Evolutionary conservation across 83 land plant genomes (phyloP).

Genomic region (Picea abies): DNA sequence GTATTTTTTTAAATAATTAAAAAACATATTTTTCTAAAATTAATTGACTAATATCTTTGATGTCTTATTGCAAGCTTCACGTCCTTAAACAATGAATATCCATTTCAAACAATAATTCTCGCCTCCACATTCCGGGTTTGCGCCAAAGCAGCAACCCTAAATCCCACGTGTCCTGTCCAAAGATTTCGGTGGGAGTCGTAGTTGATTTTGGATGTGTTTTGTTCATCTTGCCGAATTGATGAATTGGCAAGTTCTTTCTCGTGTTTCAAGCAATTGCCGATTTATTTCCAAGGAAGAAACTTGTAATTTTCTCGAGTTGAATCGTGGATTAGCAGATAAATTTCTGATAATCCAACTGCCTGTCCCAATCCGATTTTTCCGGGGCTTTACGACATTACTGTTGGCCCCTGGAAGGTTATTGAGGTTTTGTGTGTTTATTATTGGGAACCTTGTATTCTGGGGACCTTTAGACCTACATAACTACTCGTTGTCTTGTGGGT

Average conservation of each 20-base stretch:
- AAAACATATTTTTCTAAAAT: too few species aligned
- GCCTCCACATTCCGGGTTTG: too few species aligned
- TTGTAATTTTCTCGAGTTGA: not conserved
- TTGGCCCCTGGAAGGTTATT: not conserved
- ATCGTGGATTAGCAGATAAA: not conserved
- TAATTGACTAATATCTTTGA: too few species aligned
- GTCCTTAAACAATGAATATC: too few species aligned
- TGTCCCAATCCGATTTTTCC: not conserved
- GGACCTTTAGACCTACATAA: not conserved
- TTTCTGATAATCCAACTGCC: not conserved
- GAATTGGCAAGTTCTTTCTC: not conserved
- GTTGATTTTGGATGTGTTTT: not conserved
- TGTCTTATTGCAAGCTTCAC: too few species aligned
- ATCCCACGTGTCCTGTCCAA: not conserved
- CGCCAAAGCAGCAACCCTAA: not conserved
- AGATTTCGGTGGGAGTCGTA: not conserved
- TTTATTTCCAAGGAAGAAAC: not conserved
- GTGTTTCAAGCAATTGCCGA: not conserved
- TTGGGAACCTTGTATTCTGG: not conserved
- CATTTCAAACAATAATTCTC: too few species aligned
- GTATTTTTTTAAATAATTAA: too few species aligned
- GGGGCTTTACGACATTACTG: not conserved
- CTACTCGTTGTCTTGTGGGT: not conserved
- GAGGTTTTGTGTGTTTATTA: not conserved
- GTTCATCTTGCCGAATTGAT: constrained; percentile 6